A percentile compares a stretch with the other conserved stretches of the same genome.
Evolutionary conservation across 352 stramenopile genomes (phyloP).

Genomic region (Thraustochytrium sp.): DNA sequence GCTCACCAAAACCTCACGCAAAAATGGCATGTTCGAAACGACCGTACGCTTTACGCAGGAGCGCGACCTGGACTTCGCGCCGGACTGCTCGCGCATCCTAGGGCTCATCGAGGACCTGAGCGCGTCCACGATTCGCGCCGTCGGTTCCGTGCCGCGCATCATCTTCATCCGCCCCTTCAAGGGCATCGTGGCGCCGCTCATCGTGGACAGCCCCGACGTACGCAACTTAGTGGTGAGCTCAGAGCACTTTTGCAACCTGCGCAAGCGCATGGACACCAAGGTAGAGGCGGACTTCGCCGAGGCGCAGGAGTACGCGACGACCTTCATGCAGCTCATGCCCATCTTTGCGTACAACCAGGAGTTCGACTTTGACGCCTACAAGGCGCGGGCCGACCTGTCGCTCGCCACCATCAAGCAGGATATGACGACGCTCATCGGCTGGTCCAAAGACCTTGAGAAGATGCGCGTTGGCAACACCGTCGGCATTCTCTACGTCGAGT

Average conservation of each 20-base stretch:
- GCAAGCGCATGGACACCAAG: constrained; percentile 68
- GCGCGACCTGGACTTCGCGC: constrained; percentile 68
- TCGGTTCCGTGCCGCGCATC: constrained; percentile 77
- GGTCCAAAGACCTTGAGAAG: constrained; percentile 87
- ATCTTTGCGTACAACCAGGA: constrained; percentile 82
- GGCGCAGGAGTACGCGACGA: constrained; percentile 78
- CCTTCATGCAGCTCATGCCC: constrained; percentile 80
- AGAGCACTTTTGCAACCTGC: constrained; percentile 66
- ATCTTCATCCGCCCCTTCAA: constrained; percentile 77
- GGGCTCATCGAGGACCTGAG: constrained; percentile 76
- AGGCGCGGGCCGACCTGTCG: neutral
- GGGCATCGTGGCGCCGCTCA: constrained; percentile 44
- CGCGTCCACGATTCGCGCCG: constrained; percentile 74
- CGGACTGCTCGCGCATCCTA: constrained; percentile 77
- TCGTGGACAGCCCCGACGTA: constrained; percentile 45
- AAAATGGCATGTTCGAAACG: constrained; percentile 86
- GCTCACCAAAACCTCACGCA: constrained; percentile 69
- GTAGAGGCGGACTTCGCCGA: constrained; percentile 75
- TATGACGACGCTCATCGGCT: constrained; percentile 79
- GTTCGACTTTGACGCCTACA: constrained; percentile 74
- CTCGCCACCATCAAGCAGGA: constrained; percentile 57
- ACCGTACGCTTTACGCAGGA: constrained; percentile 78
- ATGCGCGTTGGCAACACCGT: constrained; percentile 81
- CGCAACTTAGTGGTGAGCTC: constrained; percentile 53
- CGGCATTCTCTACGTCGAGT: constrained; percentile 83